Evolutionary conservation across 192 early-diverging fungal genomes (phyloP).

Genomic region (Jimgerdemannia lactiflua): DNA sequence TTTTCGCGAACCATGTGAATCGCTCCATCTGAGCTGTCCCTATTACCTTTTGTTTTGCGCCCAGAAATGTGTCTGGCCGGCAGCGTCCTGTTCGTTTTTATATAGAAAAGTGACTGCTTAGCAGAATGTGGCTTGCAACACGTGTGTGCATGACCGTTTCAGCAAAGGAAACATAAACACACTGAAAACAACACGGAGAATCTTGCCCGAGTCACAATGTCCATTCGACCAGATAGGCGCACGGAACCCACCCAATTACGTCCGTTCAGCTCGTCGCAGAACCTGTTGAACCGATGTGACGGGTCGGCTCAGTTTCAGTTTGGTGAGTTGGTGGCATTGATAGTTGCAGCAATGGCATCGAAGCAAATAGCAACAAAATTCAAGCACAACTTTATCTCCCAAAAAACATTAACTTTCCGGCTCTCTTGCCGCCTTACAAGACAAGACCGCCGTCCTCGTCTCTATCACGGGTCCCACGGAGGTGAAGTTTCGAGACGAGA

Average conservation of each 20-base stretch:
- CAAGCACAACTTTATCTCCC: background rate
- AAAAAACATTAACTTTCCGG: background rate
- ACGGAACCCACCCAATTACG: slow-evolving; percentile 58
- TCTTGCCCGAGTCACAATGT: slow-evolving; percentile 9
- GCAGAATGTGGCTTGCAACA: too few relatives aligned
- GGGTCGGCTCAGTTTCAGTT: slow-evolving; percentile 83
- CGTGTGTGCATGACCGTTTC: too few relatives aligned
- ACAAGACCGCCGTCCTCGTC: slow-evolving; percentile 67
- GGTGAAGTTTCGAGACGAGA: slow-evolving; percentile 82
- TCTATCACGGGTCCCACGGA: slow-evolving; percentile 88
- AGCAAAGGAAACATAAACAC: background rate
- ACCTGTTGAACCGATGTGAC: slow-evolving; percentile 72
- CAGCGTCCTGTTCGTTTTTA: too few relatives aligned
- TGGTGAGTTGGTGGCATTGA: slow-evolving; percentile 40
- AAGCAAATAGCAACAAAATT: background rate
- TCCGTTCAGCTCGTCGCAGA: slow-evolving; percentile 65
- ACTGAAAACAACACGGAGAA: background rate
- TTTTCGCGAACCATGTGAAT: too few relatives aligned
- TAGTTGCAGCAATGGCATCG: background rate
- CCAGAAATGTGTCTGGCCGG: too few relatives aligned
- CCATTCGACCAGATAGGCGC: slow-evolving; percentile 50
- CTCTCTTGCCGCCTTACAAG: slow-evolving; percentile 28
- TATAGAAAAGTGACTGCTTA: too few relatives aligned
- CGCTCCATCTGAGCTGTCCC: too few relatives aligned
- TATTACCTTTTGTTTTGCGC: too few relatives aligned